Evolutionary conservation across 139 green algal species (phyloP).

Genomic region (Chlamydomonas applanata): DNA sequence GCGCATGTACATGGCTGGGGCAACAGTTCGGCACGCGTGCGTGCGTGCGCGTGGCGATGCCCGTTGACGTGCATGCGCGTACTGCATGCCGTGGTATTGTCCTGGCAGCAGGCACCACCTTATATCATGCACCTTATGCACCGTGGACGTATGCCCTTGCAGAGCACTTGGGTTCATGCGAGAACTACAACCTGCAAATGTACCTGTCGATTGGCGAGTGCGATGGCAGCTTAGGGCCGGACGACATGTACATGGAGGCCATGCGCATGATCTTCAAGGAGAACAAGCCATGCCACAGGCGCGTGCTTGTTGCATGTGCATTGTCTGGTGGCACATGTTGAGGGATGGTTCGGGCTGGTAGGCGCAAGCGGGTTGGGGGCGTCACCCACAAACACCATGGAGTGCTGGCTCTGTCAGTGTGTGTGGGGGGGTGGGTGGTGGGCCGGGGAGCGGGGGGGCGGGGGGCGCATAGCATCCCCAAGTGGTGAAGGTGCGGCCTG

Average conservation of each 20-base stretch:
- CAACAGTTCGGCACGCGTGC: background rate
- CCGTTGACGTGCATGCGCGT: background rate
- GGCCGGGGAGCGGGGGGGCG: too few relatives aligned
- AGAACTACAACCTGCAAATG: constrained; percentile 44
- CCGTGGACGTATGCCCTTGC: constrained; percentile 5
- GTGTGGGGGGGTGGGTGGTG: too few relatives aligned
- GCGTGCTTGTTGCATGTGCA: background rate
- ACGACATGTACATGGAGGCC: constrained; percentile 41
- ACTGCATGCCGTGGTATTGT: background rate
- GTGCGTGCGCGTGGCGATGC: background rate
- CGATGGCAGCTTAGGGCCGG: constrained; percentile 34
- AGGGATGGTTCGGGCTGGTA: too few relatives aligned
- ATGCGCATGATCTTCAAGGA: constrained; percentile 45
- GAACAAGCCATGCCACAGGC: constrained; percentile 46
- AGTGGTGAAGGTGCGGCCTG: too few relatives aligned
- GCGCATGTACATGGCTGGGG: too few relatives aligned
- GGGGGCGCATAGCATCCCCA: too few relatives aligned
- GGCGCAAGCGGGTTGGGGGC: too few relatives aligned
- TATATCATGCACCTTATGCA: too few relatives aligned
- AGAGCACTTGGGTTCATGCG: constrained; percentile 48
- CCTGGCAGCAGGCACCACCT: too few relatives aligned
- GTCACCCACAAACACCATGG: constrained; percentile 4
- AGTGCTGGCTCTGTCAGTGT: too few relatives aligned
- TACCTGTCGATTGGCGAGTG: constrained; percentile 55
- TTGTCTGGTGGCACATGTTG: too few relatives aligned